phyloP scores from a whole-genome alignment of 345 rosid genomes.

The Cardiospermum halicacabum region DNA sequence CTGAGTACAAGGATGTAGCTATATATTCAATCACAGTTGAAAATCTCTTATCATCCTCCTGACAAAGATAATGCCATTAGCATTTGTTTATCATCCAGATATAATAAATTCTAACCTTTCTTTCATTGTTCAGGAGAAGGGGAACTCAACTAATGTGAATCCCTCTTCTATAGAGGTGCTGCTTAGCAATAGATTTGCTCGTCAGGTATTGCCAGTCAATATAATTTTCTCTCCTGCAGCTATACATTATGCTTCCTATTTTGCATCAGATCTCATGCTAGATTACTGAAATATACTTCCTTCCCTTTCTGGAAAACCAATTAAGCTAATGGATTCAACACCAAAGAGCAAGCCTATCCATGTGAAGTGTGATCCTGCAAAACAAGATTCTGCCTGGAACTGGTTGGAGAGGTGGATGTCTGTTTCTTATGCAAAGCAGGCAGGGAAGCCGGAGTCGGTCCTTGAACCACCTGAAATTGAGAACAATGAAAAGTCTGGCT shows the following conservation, averaged over 20 bases:
- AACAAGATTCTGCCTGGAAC: conserved; percentile 79
- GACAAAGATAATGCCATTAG: neutral
- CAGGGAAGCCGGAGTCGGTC: conserved; percentile 23
- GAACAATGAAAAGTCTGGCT: conserved; percentile 21
- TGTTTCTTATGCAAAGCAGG: conserved; percentile 44
- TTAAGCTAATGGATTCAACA: conserved; percentile 77
- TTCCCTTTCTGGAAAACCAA: neutral
- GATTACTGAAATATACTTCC: conserved; percentile 14
- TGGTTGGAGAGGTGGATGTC: conserved; percentile 99
- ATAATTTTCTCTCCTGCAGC: conserved; percentile 6
- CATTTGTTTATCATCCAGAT: neutral
- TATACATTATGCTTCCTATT: conserved; percentile 1
- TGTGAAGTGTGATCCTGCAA: conserved; percentile 77
- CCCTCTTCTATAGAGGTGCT: conserved; percentile 58
- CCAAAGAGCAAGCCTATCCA: conserved; percentile 58
- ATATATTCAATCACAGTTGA: neutral
- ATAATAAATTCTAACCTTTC: neutral
- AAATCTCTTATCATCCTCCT: neutral
- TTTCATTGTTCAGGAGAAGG: conserved; percentile 44
- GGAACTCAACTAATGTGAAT: conserved; percentile 28
- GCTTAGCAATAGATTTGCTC: conserved; percentile 75
- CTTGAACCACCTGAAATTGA: conserved; percentile 34
- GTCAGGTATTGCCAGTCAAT: conserved; percentile 46
- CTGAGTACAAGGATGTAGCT: neutral
- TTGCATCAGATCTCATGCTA: conserved; percentile 1